phyloP scores from a whole-genome alignment of 1,284 basidiomycete species.

The Cryptococcus jaspeensis region DNA sequence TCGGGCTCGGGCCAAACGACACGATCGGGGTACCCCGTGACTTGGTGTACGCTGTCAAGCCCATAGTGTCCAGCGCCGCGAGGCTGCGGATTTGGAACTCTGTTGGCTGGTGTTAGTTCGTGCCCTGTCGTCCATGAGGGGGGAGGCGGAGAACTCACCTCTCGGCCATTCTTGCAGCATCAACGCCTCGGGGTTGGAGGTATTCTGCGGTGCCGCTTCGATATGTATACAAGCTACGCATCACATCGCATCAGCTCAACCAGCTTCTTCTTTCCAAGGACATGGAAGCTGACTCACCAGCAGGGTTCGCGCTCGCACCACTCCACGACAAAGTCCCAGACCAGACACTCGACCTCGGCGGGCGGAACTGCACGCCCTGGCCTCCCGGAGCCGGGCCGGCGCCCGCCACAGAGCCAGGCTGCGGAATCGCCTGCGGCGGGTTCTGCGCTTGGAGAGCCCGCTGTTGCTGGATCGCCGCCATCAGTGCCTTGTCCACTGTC shows the following conservation, averaged over 20 bases:
- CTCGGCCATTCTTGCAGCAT: conserved; percentile 14
- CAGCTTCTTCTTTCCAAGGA: background rate
- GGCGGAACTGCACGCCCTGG: too few species aligned
- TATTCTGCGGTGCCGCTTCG: conserved; percentile 1
- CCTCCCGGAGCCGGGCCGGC: background rate
- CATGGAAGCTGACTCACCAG: background rate
- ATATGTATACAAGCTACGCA: conserved; percentile 5
- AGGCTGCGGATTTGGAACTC: conserved; percentile 15
- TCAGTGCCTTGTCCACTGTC: conserved; percentile 9
- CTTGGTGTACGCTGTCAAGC: conserved; percentile 13
- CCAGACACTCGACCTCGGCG: conserved; percentile 2
- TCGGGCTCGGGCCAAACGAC: conserved; percentile 8
- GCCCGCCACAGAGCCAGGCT: background rate
- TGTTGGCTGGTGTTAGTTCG: background rate
- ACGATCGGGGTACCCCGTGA: conserved; percentile 11
- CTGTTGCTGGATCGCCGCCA: conserved; percentile 23
- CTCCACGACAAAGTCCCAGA: conserved; percentile 14
- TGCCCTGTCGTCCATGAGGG: too few species aligned
- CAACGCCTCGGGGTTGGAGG: conserved; percentile 2
- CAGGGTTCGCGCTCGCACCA: background rate
- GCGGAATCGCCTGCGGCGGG: background rate
- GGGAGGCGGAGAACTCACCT: conserved; percentile 1
- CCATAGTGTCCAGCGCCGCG: conserved; percentile 5
- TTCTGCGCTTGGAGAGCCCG: conserved; percentile 14
- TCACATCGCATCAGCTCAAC: too few species aligned